Conservation (phyloP, 495 filamentous ascomycete species). For the Glarea lozoyensis region DNA sequence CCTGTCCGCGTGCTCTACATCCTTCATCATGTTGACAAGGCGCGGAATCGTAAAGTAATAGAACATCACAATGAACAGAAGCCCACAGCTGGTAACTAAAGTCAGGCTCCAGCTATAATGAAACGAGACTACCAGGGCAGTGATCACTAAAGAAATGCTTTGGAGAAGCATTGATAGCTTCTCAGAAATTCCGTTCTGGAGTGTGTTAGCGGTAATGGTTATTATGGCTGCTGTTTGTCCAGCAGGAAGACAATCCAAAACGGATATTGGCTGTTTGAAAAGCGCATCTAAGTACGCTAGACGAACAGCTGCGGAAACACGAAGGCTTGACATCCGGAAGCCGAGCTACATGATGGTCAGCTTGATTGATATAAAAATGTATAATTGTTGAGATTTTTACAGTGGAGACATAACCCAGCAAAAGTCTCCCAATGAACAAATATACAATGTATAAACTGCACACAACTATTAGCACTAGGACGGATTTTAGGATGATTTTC, state of each 20-base stretch:
- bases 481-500: slow-evolving; percentile 14
- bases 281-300: slow-evolving; percentile 38
- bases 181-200: slow-evolving; percentile 60
- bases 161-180: slow-evolving; percentile 45
- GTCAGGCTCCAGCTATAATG: slow-evolving; percentile 50
- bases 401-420: slow-evolving; percentile 46
- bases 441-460: slow-evolving; percentile 49
- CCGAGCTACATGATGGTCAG: slow-evolving; percentile 22
- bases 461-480: slow-evolving; percentile 17
- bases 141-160: slow-evolving; percentile 37
- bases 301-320: slow-evolving; percentile 47
- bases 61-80: slow-evolving; percentile 46
- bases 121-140: slow-evolving; percentile 45
- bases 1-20: slow-evolving; percentile 46
- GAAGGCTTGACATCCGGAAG: slow-evolving; percentile 43
- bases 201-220: slow-evolving; percentile 49
- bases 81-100: slow-evolving; percentile 44
- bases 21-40: slow-evolving; percentile 46
- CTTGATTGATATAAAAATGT: background rate
- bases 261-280: slow-evolving; percentile 42
- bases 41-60: slow-evolving; percentile 45
- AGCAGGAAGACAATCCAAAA: slow-evolving; percentile 43
- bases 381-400: slow-evolving; percentile 9
- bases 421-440: slow-evolving; percentile 51
- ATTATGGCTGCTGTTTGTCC: slow-evolving; percentile 50